Percentiles rank a stretch among this genome's conserved stretches.
Evolutionary conservation across 352 stramenopile species (phyloP).

Genomic region (Pythium dissotocum): DNA sequence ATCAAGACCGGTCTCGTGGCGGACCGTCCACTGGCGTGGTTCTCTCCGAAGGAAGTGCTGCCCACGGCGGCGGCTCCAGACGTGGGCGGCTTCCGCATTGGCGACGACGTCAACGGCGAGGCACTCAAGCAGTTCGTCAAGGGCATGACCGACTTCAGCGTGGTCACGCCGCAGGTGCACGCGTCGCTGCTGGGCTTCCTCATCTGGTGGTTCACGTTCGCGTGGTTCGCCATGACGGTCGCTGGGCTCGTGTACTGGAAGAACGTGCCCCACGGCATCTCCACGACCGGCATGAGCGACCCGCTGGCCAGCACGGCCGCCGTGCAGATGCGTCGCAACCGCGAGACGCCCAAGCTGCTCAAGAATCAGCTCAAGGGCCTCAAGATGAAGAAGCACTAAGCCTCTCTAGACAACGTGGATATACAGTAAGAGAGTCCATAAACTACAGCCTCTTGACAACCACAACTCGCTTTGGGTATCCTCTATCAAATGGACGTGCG

Average conservation of each 20-base stretch:
- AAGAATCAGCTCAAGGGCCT: slow-evolving; percentile 76
- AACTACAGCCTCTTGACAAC: background rate
- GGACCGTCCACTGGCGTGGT: slow-evolving; percentile 20
- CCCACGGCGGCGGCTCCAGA: slow-evolving; percentile 40
- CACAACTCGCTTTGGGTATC: no score
- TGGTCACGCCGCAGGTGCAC: slow-evolving; percentile 63
- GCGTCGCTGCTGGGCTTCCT: slow-evolving; percentile 66
- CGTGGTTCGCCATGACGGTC: slow-evolving; percentile 57
- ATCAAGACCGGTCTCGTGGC: slow-evolving; percentile 27
- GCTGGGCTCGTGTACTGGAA: slow-evolving; percentile 66
- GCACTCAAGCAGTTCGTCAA: slow-evolving; percentile 56
- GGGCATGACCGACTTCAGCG: slow-evolving; percentile 61
- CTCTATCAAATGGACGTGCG: no score
- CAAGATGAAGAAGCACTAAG: slow-evolving; percentile 63
- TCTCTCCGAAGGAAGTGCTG: slow-evolving; percentile 29
- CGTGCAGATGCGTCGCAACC: slow-evolving; percentile 41
- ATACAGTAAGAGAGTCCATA: no score
- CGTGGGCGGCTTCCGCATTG: slow-evolving; percentile 58
- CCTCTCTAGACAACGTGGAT: background rate
- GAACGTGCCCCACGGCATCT: slow-evolving; percentile 48
- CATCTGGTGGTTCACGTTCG: slow-evolving; percentile 51
- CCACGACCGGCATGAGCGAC: slow-evolving; percentile 22
- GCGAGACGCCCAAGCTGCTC: slow-evolving; percentile 62
- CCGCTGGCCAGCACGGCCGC: background rate
- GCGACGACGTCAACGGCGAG: slow-evolving; percentile 47